Evolutionary conservation across 305 asterid species (phyloP), one percentile per base, ranked within the genome.

Genomic region (Fraxinus velutina): DNA sequence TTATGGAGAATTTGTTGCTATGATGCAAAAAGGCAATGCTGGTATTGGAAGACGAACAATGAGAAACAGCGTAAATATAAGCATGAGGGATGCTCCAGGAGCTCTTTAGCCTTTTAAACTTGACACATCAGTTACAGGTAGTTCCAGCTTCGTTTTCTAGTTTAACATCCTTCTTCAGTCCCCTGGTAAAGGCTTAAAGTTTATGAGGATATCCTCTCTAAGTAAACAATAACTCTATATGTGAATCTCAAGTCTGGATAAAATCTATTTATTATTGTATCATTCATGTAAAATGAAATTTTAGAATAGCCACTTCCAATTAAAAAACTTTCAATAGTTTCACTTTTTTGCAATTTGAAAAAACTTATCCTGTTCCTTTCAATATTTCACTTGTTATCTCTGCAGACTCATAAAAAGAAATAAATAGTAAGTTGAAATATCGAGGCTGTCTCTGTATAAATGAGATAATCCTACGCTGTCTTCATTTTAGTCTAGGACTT

Each of bases 21-120:
- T 96, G 99, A 96, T 96, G 99, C 91, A 91, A 72, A 96, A 96
- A 89, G 98, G 99, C 70, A 96, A 96, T 88, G 92, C 93, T 13
- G 96, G 97, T 50, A 80, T 96, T 73, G 99, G 99, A 81, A 92
- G 99, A 89, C 93, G 99, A 81, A 96, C 99, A 24, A 96, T 96
- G 99, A 87, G 97, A 64, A 96, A 96, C 88, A 94, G 97, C 88
- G 78, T 96, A 83, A 96, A 96, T 81, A 89, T 96, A 76, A 94
- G 99, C 94, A 94, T 93, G 98, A 91, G 97, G 88, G 98, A 92
- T 89, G 92, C 92, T 47, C 88, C 95, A 0, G 98, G 90, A 83
- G 91, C 93, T 86, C 70, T 71, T 70, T 88, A 88, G 86, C 85
- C 36, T 60, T 78, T 84, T 77, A 75, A 81, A 81, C 78, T 80